Base-by-base conservation (phyloP, 1,284 basidiomycete species). In the Hemileia vastatrix region DNA sequence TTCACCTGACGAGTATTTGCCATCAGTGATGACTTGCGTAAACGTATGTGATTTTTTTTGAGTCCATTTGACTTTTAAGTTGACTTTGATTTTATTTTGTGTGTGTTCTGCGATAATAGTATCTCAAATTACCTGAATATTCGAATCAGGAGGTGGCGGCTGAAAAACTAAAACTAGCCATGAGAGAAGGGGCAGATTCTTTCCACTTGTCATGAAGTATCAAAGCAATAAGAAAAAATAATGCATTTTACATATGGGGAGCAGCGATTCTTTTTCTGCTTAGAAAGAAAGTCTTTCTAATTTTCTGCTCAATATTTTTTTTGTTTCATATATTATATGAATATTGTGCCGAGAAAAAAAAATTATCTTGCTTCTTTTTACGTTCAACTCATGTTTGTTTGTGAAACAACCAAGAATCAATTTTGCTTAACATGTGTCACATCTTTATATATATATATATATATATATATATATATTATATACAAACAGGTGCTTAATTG, bases 21-120 rank as follows among this genome's bases (percentile, higher is more conserved):
- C 94, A 0, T 93, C 90, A 74, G 93, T 97, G 50, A 97, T 97
- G 94, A 97, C 94, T 8, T 98, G 94, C 76, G 93, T 94, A 68
- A 95, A 96, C 77, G 76, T 77, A 32, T 67, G 76, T 67, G 13
- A 1, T 6, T 6, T 18, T n/a, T 2, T 18, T 2, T 40, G 2
- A 9, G 18, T 6, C 19, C 32, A 18, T 19, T 5, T 43, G 24
- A 40, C 19, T 11, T 54, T n/a, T n/a, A 21, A 18, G 11, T n/a
- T 2, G n/a, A 21, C 19, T 6, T 15, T 49, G 19, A 49, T 49
- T 6, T 6, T 21, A 6, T 21, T 15, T 53, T 19, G 15, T 23
- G 31, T 23, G 15, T 2, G 43, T 44, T 9, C 49, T 27, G 31
- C 6, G 32, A 33, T 18, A 11, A 19, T 27, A 63, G 60, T 94